Evolutionary conservation across 2,329 filamentous ascomycete species (phyloP).

Genomic region (Fonsecaea pedrosoi): DNA sequence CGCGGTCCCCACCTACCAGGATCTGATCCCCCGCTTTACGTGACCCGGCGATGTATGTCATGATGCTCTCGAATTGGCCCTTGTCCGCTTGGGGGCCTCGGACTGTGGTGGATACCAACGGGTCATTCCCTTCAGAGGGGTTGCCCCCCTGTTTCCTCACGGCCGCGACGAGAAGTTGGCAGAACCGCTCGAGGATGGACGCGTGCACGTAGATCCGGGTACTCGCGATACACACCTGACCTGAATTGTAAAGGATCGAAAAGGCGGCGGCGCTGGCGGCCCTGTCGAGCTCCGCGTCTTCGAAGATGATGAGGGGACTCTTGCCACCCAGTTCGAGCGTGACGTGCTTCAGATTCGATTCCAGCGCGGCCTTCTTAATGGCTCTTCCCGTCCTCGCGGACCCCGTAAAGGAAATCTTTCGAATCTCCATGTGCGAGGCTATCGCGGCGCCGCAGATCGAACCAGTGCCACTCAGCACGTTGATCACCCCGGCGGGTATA

Average conservation of each 20-base stretch:
- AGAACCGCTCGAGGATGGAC: conserved; percentile 58
- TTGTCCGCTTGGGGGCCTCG: conserved; percentile 70
- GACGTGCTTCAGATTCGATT: conserved; percentile 46
- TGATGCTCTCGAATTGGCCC: conserved; percentile 68
- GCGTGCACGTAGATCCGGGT: conserved; percentile 65
- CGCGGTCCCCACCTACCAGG: conserved; percentile 43
- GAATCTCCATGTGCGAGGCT: conserved; percentile 42
- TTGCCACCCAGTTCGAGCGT: conserved; percentile 48
- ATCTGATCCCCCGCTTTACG: conserved; percentile 59
- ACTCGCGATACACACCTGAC: conserved; percentile 58
- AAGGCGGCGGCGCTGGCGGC: conserved; percentile 57
- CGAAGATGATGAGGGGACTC: conserved; percentile 45
- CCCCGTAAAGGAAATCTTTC: conserved; percentile 47
- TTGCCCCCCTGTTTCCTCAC: too few species aligned
- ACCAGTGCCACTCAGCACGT: conserved; percentile 50
- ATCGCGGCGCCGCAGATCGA: conserved; percentile 60
- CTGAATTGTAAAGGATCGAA: conserved; percentile 66
- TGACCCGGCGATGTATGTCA: conserved; percentile 62
- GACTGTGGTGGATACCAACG: conserved; percentile 53
- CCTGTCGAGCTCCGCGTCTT: conserved; percentile 44
- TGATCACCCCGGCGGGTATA: conserved; percentile 54
- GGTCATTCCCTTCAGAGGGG: conserved; percentile 34
- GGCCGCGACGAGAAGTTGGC: conserved; percentile 47
- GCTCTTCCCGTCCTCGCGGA: conserved; percentile 41
- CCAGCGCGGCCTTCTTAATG: conserved; percentile 42